Base-by-base conservation (phyloP, 2,329 filamentous ascomycete species). In the Clathrospora elynae region DNA sequence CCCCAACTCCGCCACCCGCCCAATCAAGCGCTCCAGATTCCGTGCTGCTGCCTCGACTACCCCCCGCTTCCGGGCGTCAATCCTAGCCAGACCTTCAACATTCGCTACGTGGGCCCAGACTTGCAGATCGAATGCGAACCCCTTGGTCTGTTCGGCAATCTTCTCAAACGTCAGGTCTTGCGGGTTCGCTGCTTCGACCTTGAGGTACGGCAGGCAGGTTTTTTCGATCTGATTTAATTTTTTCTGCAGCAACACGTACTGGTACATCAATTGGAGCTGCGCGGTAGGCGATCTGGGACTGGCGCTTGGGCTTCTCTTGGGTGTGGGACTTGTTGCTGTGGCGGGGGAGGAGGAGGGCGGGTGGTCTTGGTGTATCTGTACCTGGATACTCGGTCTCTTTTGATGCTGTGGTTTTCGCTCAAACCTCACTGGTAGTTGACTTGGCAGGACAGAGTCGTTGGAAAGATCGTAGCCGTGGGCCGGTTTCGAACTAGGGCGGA, bases 141-240 rank as follows among this genome's bases (percentile, higher is more conserved):
- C 53, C n/a, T 58, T 50, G 2, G 54, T 46, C 10, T 49, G 49
- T 17, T 54, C 53, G 8, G 45, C 30, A 17, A 65, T 63, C 37
- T 62, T 62, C 5, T 42, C 39, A 28, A 65, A 64, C 0, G 60
- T 62, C 17, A 62, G 30, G 22, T 62, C 59, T 25, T 25, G 46
- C 1, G 61, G 57, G 9, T 57, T 37, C 6, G 55, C 59, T 10
- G 60, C 46, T 20, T 61, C 56, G 4, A 63, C 50, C 8, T 65
- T 36, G 4, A 36, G 14, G 22, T 51, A 61, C 1, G 51, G 54
- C 8, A 40, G 3, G 24, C 61, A 65, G 4, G 41, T 43, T 2
- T 28, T 33, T 7, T 30, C 32, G 29, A 62, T 48, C 5, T 60
- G 46, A 2, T 49, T 19, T 3, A 65, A 39, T 22, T 45, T 50